Base-by-base conservation (phyloP, 2,329 filamentous ascomycete genomes). In the Stylonectria norvegica region DNA sequence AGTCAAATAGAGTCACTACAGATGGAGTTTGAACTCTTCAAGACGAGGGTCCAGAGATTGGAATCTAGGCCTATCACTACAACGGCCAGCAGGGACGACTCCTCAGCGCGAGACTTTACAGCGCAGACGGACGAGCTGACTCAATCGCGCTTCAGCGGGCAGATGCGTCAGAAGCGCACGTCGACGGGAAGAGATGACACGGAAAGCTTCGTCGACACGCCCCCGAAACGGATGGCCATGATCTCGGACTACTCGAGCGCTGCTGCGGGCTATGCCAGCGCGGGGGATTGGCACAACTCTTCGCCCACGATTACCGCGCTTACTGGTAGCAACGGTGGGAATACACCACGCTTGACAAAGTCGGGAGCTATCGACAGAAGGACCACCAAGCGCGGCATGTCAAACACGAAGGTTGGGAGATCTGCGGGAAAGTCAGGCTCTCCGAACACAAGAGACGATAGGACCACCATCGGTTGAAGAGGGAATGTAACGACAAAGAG, bases 21-120 rank as follows among this genome's bases (percentile, higher is more conserved):
- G 48, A 70, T 69, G 65, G 67, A 70, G 41, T 58, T 69, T 29
- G 59, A 68, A 28, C 56, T 71, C 2, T 56, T 69, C 38, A 66
- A 65, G 44, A 58, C 59, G 4, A 55, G 64, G 6, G 40, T 69
- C 4, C 59, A 65, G 38, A 55, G 61, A 14, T 50, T 66, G 12
- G 66, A 69, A 35, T 47, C 42, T 11, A 42, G 45, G 10, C 22
- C 28, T 12, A 37, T 20, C 28, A 38, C 36, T 19, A n/a, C 9
- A 28, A 19, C n/a, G 8, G n/a, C 5, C 17, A 19, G 15, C 8
- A 17, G 10, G 15, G 30, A 32, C 15, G 30, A 16, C 7, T 16
- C 9, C 16, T 14, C n/a, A 8, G n/a, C 6, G 7, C 10, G n/a
- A 14, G 30, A 32, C 15, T 32, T 32, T 19, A n/a, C n/a, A 8